Evolutionary conservation across 1,139 yeast species (phyloP).

Genomic region (Hyphopichia fennica): DNA sequence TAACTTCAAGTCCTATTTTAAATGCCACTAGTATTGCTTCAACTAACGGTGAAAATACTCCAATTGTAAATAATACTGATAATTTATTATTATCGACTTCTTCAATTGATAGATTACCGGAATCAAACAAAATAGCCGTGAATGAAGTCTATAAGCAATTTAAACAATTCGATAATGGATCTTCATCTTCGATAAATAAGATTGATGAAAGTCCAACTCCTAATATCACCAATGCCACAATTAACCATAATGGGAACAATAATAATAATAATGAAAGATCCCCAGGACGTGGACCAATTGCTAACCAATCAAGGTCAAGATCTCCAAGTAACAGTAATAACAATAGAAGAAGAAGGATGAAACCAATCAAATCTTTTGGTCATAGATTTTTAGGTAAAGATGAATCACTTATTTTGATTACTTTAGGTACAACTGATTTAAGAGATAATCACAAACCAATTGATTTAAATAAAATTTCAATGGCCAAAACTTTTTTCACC

Average conservation of each 20-base stretch:
- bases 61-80: constrained; percentile 5
- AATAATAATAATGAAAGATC: background rate
- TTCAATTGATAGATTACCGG: constrained; percentile 45
- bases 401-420: constrained; percentile 70
- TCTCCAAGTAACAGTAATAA: constrained; percentile 22
- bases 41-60: background rate
- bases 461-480: constrained; percentile 69
- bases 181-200: constrained; percentile 12
- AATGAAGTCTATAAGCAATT: constrained; percentile 43
- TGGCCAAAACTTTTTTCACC: constrained; percentile 73
- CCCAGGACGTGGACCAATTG: constrained; percentile 1
- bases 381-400: constrained; percentile 68
- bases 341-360: constrained; percentile 25
- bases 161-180: constrained; percentile 25
- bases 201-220: constrained; percentile 10
- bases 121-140: constrained; percentile 32
- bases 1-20: constrained; percentile 12
- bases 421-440: constrained; percentile 84
- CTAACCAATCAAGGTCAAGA: constrained; percentile 20
- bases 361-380: constrained; percentile 80
- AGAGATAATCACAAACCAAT: constrained; percentile 63
- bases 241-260: constrained; percentile 4
- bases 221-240: too few species aligned
- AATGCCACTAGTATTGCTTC: constrained; percentile 7
- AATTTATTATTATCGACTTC: constrained; percentile 18